Evolutionary conservation across 208 protist species (phyloP).

Genomic region (Trypanosoma melophagium): DNA sequence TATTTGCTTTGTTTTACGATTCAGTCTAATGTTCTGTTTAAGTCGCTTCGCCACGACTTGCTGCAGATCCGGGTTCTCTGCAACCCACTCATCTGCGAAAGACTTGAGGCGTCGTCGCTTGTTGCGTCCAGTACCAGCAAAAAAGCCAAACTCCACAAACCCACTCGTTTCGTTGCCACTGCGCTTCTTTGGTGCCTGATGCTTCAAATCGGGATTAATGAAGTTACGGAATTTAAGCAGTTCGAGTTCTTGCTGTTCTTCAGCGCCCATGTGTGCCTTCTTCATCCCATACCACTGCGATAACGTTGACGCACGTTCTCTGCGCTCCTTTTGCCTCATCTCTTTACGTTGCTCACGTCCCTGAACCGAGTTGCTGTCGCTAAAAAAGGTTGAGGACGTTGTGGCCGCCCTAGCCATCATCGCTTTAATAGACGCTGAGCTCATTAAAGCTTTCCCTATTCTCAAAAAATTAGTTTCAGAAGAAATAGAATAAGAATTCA

Average conservation of each 20-base stretch:
- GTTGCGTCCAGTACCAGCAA: constrained; percentile 73
- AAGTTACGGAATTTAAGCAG: constrained; percentile 90
- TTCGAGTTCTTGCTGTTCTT: constrained; percentile 78
- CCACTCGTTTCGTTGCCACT: constrained; percentile 35
- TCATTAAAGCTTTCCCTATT: background rate
- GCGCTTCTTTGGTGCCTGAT: constrained; percentile 80
- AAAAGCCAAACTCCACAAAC: constrained; percentile 90
- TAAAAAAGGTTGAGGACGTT: constrained; percentile 61
- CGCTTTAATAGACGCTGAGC: constrained; percentile 43
- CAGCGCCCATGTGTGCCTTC: constrained; percentile 45
- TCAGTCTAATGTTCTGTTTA: constrained; percentile 77
- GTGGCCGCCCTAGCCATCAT: constrained; percentile 90
- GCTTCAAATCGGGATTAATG: constrained; percentile 68
- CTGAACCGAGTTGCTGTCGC: constrained; percentile 56
- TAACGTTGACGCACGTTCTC: constrained; percentile 72
- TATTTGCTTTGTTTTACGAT: constrained; percentile 67
- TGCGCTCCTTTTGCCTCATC: constrained; percentile 55
- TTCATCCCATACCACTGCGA: constrained; percentile 90
- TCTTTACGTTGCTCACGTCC: constrained; percentile 76
- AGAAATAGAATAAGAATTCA: constrained; percentile 3
- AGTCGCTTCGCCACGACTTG: constrained; percentile 65
- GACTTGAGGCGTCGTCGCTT: constrained; percentile 77
- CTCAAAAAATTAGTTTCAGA: background rate
- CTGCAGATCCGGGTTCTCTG: constrained; percentile 80
- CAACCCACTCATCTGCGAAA: constrained; percentile 89